These are phyloP conservation scores for Claviceps arundinis DNA, from an alignment of 2,329 filamentous ascomycete genomes.

Conservation along the genomic window DNA sequence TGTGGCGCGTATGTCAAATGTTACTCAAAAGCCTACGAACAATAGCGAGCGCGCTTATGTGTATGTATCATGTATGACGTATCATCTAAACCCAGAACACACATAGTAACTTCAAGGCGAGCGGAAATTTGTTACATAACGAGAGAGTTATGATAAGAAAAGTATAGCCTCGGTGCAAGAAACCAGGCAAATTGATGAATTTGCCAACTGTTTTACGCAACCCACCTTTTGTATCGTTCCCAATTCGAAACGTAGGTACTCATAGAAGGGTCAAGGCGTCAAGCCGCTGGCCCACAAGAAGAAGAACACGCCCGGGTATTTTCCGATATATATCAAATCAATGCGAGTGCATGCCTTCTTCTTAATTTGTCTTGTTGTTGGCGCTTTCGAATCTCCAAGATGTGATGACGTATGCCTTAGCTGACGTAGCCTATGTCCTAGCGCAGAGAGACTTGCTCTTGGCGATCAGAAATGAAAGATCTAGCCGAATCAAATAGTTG, in stretches of 20 bases:
- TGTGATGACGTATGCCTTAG: conserved; percentile 17
- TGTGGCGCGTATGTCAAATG: not conserved
- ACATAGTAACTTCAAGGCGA: conserved; percentile 15
- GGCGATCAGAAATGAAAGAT: conserved; percentile 4
- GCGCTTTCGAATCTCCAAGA: conserved; percentile 19
- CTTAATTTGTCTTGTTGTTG: conserved; percentile 14
- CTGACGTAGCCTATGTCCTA: conserved; percentile 9
- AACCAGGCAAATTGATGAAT: conserved; percentile 1
- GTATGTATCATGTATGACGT: conserved; percentile 15
- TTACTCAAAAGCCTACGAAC: conserved; percentile 13
- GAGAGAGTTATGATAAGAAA: not conserved
- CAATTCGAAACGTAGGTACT: not conserved
- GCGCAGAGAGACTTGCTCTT: conserved; percentile 6
- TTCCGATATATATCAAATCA: conserved; percentile 6
- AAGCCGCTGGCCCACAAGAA: conserved; percentile 6
- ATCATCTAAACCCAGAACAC: conserved; percentile 11
- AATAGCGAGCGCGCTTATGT: conserved; percentile 20
- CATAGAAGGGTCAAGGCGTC: not conserved
- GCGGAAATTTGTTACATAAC: conserved; percentile 13
- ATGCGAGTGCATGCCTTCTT: conserved; percentile 6
- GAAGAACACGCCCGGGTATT: conserved; percentile 8
- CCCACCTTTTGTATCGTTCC: not conserved
- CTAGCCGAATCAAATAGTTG: not conserved
- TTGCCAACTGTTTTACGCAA: not conserved
- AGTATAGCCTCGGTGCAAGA: not conserved